A percentile compares a stretch with the other conserved stretches of the same genome.
These are phyloP conservation scores for Canavalia gladiata DNA, from an alignment of 306 rosid genomes.

Conservation along the genomic window DNA sequence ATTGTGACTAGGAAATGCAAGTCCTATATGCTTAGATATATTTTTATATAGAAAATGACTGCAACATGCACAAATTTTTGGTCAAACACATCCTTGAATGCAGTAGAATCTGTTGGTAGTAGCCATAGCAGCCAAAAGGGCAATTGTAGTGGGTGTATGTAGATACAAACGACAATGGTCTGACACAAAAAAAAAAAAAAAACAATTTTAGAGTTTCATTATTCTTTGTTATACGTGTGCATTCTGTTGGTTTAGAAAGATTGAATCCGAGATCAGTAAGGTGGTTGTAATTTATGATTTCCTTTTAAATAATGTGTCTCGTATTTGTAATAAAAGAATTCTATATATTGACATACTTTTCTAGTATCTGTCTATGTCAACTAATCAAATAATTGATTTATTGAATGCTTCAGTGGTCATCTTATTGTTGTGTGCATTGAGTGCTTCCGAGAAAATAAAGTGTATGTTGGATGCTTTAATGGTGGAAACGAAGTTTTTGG, in stretches of 20 bases:
- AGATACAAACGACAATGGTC: slow-evolving; percentile 57
- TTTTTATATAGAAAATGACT: slow-evolving; percentile 40
- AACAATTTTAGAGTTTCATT: slow-evolving; percentile 40
- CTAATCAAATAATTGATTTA: neutral
- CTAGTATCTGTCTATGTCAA: neutral
- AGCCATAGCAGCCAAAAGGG: slow-evolving; percentile 18
- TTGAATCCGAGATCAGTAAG: slow-evolving; percentile 46
- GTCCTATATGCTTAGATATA: slow-evolving; percentile 45
- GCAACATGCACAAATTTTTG: slow-evolving; percentile 44
- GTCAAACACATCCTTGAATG: slow-evolving; percentile 33
- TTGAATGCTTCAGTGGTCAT: neutral
- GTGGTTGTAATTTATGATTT: slow-evolving; percentile 44
- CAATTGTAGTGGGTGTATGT: slow-evolving; percentile 48
- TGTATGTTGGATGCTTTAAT: slow-evolving; percentile 5
- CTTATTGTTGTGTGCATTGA: neutral
- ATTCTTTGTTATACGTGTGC: slow-evolving; percentile 57
- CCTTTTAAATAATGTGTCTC: slow-evolving; percentile 52
- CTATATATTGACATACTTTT: neutral
- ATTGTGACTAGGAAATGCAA: slow-evolving; percentile 67
- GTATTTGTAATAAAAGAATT: slow-evolving; percentile 38
- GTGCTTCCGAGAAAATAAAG: neutral
- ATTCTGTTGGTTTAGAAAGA: slow-evolving; percentile 43
- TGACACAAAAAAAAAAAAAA: slow-evolving; percentile 20
- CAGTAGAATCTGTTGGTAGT: neutral
- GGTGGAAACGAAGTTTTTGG: neutral